Percentiles rank a stretch among this genome's conserved stretches.
phyloP scores from a whole-genome alignment of 1,284 basidiomycete species.

The Ustilago lituana region DNA sequence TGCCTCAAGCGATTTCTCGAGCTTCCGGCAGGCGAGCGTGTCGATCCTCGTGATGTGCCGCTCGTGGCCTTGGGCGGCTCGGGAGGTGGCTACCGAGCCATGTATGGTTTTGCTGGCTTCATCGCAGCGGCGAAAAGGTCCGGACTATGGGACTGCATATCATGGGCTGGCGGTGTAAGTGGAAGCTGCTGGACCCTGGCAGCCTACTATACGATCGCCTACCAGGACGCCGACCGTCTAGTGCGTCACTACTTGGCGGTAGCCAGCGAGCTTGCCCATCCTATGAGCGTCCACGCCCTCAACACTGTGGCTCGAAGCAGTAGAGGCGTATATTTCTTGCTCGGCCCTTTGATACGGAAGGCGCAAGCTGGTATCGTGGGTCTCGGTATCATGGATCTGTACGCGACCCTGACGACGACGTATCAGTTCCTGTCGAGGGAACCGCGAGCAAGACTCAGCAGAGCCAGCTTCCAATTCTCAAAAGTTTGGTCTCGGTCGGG shows the following conservation, averaged over 20 bases:
- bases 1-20: conserved; percentile 41
- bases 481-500: conserved; percentile 54
- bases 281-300: conserved; percentile 60
- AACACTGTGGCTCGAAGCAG: conserved; percentile 58
- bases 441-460: conserved; percentile 50
- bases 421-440: conserved; percentile 57
- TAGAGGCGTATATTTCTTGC: conserved; percentile 59
- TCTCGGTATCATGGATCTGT: conserved; percentile 65
- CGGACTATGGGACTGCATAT: conserved; percentile 60
- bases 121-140: conserved; percentile 57
- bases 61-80: conserved; percentile 65
- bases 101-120: conserved; percentile 57
- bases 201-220: conserved; percentile 55
- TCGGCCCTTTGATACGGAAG: conserved; percentile 61
- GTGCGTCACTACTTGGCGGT: conserved; percentile 54
- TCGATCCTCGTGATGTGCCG: conserved; percentile 65
- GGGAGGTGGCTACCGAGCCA: conserved; percentile 67
- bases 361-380: conserved; percentile 52
- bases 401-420: conserved; percentile 58
- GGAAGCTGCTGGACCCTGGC: conserved; percentile 67
- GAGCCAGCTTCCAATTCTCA: conserved; percentile 62
- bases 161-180: conserved; percentile 64
- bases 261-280: conserved; percentile 58
- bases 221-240: conserved; percentile 47
- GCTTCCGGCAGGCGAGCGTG: conserved; percentile 54